phyloP scores from a whole-genome alignment of 1,139 yeast genomes.

The Zygosaccharomyces pseudobailii region DNA sequence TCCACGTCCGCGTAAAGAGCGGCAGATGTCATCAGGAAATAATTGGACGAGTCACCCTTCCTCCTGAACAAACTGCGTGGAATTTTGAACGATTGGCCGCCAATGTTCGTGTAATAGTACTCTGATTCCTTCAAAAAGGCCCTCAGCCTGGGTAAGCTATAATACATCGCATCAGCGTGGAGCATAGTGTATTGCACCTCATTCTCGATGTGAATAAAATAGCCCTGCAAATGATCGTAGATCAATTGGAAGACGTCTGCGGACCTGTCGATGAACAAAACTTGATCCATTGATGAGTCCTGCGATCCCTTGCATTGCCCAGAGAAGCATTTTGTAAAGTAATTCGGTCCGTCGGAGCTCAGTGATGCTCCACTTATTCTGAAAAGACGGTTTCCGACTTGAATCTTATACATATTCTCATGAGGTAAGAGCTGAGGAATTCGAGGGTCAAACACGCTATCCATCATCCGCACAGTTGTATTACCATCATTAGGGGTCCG shows the following conservation, averaged over 20 bases:
- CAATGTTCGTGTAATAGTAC: slow-evolving; percentile 53
- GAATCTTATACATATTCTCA: slow-evolving; percentile 64
- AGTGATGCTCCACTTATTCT: slow-evolving; percentile 73
- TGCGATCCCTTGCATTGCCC: slow-evolving; percentile 13
- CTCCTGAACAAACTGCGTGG: slow-evolving; percentile 48
- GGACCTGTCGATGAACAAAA: slow-evolving; percentile 72
- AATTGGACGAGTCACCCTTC: slow-evolving; percentile 74
- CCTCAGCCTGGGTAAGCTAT: slow-evolving; percentile 55
- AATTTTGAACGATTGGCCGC: slow-evolving; percentile 56
- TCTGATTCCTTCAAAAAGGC: slow-evolving; percentile 49
- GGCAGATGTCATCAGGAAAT: slow-evolving; percentile 59
- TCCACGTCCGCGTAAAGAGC: slow-evolving; percentile 47
- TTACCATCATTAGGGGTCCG: background rate
- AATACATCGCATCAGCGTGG: slow-evolving; percentile 71
- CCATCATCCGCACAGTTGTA: background rate
- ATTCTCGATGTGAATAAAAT: slow-evolving; percentile 52
- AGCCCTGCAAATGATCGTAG: slow-evolving; percentile 72
- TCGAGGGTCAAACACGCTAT: slow-evolving; percentile 20
- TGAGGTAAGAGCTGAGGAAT: slow-evolving; percentile 61
- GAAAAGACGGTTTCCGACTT: slow-evolving; percentile 62
- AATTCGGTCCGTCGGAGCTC: slow-evolving; percentile 65
- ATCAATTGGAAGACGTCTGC: slow-evolving; percentile 65
- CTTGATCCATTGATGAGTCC: slow-evolving; percentile 33
- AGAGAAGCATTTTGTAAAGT: slow-evolving; percentile 44
- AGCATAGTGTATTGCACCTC: slow-evolving; percentile 60